Conservation (phyloP, 441 rosid genomes). For the Manihot esculenta region DNA sequence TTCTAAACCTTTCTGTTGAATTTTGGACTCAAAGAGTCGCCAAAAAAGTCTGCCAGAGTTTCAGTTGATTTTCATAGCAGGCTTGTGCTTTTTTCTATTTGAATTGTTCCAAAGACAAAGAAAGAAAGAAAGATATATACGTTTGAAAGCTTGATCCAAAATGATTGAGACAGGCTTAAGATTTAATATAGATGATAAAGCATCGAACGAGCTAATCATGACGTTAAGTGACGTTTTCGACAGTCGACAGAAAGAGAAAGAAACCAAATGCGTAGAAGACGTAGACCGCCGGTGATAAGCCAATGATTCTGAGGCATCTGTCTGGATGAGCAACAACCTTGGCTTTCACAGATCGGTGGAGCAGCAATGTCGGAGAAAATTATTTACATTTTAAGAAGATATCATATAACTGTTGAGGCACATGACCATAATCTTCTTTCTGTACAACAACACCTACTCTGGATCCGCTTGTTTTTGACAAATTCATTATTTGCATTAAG, state of each 20-base stretch:
- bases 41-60: neutral
- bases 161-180: neutral
- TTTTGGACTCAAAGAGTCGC: conserved; percentile 15
- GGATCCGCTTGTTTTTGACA: conserved; percentile 19
- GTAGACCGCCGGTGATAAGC: too few species aligned
- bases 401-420: conserved; percentile 23
- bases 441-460: conserved; percentile 20
- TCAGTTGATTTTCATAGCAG: neutral
- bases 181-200: neutral
- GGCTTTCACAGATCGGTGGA: conserved; percentile 25
- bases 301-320: neutral
- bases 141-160: neutral
- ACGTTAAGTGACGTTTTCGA: neutral
- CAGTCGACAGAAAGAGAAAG: neutral
- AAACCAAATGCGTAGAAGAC: neutral
- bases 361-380: neutral
- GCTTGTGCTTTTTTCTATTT: neutral
- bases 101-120: neutral
- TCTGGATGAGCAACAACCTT: neutral
- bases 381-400: neutral
- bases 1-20: neutral
- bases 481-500: neutral
- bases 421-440: conserved; percentile 15
- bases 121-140: too few species aligned
- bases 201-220: conserved; percentile 9